Base-by-base conservation (phyloP, 768 basidiomycete species). In the Cystoderma amianthinum region DNA sequence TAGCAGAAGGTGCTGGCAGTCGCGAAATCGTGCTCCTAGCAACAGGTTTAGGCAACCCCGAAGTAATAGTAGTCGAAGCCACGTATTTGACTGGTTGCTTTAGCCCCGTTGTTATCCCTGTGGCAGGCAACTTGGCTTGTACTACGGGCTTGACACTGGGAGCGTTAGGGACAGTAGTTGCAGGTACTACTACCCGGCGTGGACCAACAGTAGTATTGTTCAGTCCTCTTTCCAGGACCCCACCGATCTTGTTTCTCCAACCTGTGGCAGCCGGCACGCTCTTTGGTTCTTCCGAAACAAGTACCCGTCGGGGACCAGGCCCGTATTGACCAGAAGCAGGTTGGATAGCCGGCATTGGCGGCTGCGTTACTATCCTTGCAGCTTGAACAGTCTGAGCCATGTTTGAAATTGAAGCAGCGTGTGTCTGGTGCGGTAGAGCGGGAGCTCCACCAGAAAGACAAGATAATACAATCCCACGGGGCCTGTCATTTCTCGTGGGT, bases 101-200 rank as follows among this genome's bases (percentile, higher is more conserved):
- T 36, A 59, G 41, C 16, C 52, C 55, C 23, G 48, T 57, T 35
- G 30, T 45, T 13, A 30, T n/a, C n/a, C n/a, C 22, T 22, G 40
- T 30, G 36, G 28, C 21, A 18, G 23, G 12, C 19, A 21, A 15
- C 6, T 15, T 15, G 10, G 10, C 10, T n/a, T 13, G 17, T 24
- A 32, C 22, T 45, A 43, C 20, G 38, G 24, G n/a, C n/a, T n/a
- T n/a, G n/a, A n/a, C 12, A 44, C 21, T 16, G 40, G 43, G 34
- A 28, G 41, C 17, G 35, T 28, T 36, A 18, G 10, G 44, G 22
- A 25, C 15, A 38, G 39, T 11, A 36, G 9, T 36, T 9, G 10
- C 9, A 9, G 43, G 33, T 25, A 60, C 48, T 6, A 57, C 55
- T 41, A 70, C 55, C 20, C 71, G 61, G 40, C 64, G 59, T 28